Percentiles rank a stretch among this genome's conserved stretches.
phyloP scores from a whole-genome alignment of 805 yeast genomes.

The Peterozyma xylosa region DNA sequence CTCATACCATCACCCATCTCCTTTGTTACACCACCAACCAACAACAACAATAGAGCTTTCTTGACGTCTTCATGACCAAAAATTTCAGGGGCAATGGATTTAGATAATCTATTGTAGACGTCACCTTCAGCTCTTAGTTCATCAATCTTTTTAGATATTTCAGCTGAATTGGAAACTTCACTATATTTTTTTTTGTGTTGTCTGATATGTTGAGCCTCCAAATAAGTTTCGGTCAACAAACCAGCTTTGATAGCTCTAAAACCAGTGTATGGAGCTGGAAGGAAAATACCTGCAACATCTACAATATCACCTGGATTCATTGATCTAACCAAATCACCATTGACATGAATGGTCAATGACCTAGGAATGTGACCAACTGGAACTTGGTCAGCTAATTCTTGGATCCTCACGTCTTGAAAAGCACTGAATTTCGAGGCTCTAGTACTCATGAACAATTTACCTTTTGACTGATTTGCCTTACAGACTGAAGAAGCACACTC shows the following conservation, averaged over 20 bases:
- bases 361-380: constrained; percentile 98
- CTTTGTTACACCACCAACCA: constrained; percentile 95
- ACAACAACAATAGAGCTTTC: constrained; percentile 74
- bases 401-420: constrained; percentile 92
- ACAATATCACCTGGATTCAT: constrained; percentile 93
- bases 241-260: constrained; percentile 91
- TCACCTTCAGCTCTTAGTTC: constrained; percentile 54
- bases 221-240: constrained; percentile 83
- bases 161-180: constrained; percentile 47
- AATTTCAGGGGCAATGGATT: constrained; percentile 95
- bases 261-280: constrained; percentile 96
- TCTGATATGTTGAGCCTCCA: constrained; percentile 77
- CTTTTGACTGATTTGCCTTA: constrained; percentile 69
- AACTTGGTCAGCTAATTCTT: constrained; percentile 92
- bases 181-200: constrained; percentile 90
- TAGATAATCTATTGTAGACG: constrained; percentile 72
- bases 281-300: constrained; percentile 84
- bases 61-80: constrained; percentile 92
- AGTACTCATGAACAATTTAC: constrained; percentile 86
- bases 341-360: constrained; percentile 75
- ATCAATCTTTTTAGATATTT: constrained; percentile 47
- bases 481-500: constrained; percentile 87
- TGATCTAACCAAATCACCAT: constrained; percentile 82
- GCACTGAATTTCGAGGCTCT: constrained; percentile 94
- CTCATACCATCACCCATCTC: constrained; percentile 94